phyloP scores from a whole-genome alignment of 2,329 filamentous ascomycete species.

The Fusarium sp. region DNA sequence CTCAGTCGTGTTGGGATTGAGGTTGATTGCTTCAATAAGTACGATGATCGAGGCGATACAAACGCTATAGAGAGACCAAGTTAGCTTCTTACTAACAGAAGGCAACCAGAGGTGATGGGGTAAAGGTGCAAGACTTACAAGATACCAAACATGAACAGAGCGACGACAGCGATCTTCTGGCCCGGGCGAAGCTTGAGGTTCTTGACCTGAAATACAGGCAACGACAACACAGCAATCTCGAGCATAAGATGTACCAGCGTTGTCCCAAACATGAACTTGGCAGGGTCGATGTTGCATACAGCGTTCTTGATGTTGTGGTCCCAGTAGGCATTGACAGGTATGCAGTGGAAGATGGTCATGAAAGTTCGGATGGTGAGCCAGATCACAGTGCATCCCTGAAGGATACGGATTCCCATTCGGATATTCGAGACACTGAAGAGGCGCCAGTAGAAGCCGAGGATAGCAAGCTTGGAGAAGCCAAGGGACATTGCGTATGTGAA shows the following conservation, averaged over 20 bases:
- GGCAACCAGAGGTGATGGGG: too few species aligned
- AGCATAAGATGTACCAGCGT: conserved; percentile 27
- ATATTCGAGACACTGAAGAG: conserved; percentile 26
- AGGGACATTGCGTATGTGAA: conserved; percentile 24
- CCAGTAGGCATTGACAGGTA: conserved; percentile 26
- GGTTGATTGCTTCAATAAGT: conserved; percentile 19
- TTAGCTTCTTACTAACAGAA: background rate
- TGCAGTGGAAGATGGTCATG: conserved; percentile 31
- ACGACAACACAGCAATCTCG: conserved; percentile 21
- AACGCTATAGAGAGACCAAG: background rate
- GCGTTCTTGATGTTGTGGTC: conserved; percentile 25
- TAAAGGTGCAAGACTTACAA: conserved; percentile 4
- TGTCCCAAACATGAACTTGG: conserved; percentile 32
- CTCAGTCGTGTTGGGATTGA: conserved; percentile 18
- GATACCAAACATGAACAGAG: conserved; percentile 34
- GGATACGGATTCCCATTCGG: conserved; percentile 21
- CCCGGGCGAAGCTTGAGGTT: conserved; percentile 16
- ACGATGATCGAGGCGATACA: conserved; percentile 21
- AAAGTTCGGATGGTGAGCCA: conserved; percentile 32
- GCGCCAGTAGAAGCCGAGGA: conserved; percentile 29
- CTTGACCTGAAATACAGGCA: conserved; percentile 31
- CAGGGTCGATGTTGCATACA: conserved; percentile 19
- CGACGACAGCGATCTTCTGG: conserved; percentile 28
- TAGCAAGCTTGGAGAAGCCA: conserved; percentile 28
- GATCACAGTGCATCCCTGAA: conserved; percentile 22